Percentiles rank a stretch among this genome's conserved stretches.
Evolutionary conservation across 129 eudicot species (phyloP).

Genomic region (Centaurea solstitialis): DNA sequence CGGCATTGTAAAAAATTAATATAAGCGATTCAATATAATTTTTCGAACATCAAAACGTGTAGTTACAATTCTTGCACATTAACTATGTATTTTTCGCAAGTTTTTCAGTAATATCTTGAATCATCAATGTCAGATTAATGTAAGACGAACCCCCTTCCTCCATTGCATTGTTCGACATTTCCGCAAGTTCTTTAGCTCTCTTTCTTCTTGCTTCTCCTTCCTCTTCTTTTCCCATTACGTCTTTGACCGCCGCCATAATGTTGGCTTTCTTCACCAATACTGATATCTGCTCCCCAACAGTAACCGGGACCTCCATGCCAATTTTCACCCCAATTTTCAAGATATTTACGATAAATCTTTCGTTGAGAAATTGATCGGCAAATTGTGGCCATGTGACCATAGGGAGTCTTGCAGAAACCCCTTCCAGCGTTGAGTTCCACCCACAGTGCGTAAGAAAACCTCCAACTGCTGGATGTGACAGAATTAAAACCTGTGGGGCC

Average conservation of each 20-base stretch:
- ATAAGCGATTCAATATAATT: too few species aligned
- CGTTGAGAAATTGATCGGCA: conserved; percentile 64
- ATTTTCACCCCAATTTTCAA: conserved; percentile 47
- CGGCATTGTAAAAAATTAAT: too few species aligned
- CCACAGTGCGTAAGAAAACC: conserved; percentile 80
- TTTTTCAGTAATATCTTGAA: conserved; percentile 34
- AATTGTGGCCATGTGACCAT: conserved; percentile 82
- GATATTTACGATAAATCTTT: conserved; percentile 49
- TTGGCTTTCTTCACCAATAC: conserved; percentile 34
- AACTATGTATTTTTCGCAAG: too few species aligned
- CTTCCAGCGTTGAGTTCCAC: conserved; percentile 77
- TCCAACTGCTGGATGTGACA: conserved; percentile 51
- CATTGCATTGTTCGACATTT: conserved; percentile 48
- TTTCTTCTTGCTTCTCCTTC: conserved; percentile 49
- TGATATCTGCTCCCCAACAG: conserved; percentile 35
- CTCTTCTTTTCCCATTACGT: conserved; percentile 47
- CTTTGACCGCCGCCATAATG: conserved; percentile 34
- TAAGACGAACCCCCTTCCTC: conserved; percentile 67
- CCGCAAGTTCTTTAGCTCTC: conserved; percentile 31
- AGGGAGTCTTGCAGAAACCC: conserved; percentile 51
- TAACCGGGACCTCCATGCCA: conserved; percentile 36
- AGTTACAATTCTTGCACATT: too few species aligned
- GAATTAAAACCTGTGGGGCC: conserved; percentile 69
- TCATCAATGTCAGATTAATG: conserved; percentile 30
- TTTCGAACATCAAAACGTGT: too few species aligned